Percentiles rank a stretch among this genome's conserved stretches.
Conservation (phyloP, 108 stramenopile species). For the Tribonema minus region DNA sequence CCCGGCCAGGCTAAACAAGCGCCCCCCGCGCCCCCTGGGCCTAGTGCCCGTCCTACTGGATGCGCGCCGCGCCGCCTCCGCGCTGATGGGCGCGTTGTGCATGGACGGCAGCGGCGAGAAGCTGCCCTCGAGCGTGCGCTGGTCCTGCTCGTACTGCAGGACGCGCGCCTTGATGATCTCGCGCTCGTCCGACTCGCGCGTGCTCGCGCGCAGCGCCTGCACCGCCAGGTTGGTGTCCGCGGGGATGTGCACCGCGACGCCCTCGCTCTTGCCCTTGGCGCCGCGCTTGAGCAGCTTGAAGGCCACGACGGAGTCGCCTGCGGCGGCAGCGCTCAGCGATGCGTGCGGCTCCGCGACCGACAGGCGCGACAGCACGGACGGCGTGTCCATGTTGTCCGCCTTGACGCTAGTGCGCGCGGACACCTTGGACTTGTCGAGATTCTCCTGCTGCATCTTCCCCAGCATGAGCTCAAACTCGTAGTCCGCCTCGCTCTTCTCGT, state of each 20-base stretch:
- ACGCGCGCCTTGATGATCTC: constrained; percentile 40
- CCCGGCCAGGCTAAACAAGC: too few species aligned
- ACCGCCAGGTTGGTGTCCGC: constrained; percentile 56
- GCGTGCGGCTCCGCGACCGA: too few species aligned
- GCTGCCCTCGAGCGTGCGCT: too few species aligned
- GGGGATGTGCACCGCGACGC: constrained; percentile 74
- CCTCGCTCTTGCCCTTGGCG: constrained; percentile 81
- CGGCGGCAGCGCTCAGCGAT: too few species aligned
- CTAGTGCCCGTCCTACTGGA: too few species aligned
- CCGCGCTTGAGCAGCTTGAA: constrained; percentile 85
- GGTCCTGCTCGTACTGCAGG: too few species aligned
- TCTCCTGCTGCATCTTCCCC: constrained; percentile 66
- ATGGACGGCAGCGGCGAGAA: too few species aligned
- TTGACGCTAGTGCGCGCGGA: constrained; percentile 24
- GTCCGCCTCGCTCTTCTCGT: constrained; percentile 63
- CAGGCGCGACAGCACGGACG: too few species aligned
- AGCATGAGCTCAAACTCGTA: constrained; percentile 44
- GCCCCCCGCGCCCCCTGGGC: too few species aligned
- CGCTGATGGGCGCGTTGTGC: too few species aligned
- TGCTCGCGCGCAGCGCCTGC: constrained; percentile 16
- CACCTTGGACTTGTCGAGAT: constrained; percentile 33
- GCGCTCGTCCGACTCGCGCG: constrained; percentile 23
- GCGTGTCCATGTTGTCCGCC: background rate
- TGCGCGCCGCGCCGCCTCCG: too few species aligned
- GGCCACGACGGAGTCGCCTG: constrained; percentile 66